Base-by-base conservation (phyloP, 2,329 filamentous ascomycete species). In the Diaporthe sp. region DNA sequence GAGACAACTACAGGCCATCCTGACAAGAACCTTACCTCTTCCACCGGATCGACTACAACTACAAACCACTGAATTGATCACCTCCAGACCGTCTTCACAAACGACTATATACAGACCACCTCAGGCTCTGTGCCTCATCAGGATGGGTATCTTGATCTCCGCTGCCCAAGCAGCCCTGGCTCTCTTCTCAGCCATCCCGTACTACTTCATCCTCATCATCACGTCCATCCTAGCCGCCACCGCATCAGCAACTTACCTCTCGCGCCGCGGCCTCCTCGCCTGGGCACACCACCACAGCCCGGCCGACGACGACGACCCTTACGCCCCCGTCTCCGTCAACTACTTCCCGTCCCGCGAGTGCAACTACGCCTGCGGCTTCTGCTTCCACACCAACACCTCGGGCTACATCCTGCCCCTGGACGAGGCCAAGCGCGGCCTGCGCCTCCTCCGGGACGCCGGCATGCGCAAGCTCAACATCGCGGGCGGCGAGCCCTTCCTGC, bases 301-400 rank as follows among this genome's bases (percentile, higher is more conserved):
- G 22, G 25, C 28, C 28, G 10, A 25, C 8, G 13, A 55, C 8
- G 49, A 55, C 8, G 49, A 12, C 25, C 51, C 51, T 3, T 13
- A 22, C 44, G 44, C 42, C 10, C 78, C 78, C 42, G 39, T 78
- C 15, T 79, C 78, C 1, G 75, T 79, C 72, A 79, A 78, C 74
- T 79, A 78, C 73, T 71, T 72, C 71, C 77, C 77, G 73, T 73
- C 76, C 5, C 78, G 75, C 28, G 44, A 60, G 9, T 79, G 78
- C 73, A 79, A 78, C 68, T 62, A 77, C 3, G 49, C 28, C 13
- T 90, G 88, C 79, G 86, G 84, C 13, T 91, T 91, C 82, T 91
- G 89, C 80, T 91, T 91, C 83, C 89, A 91, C 80, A 91, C 88
- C 3, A 88, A 85, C 6, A 89, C 83, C 44, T 85, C 84, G 0